Conservation (phyloP, 2,329 filamentous ascomycete species). For the Ophiostoma novo-ulmi region DNA sequence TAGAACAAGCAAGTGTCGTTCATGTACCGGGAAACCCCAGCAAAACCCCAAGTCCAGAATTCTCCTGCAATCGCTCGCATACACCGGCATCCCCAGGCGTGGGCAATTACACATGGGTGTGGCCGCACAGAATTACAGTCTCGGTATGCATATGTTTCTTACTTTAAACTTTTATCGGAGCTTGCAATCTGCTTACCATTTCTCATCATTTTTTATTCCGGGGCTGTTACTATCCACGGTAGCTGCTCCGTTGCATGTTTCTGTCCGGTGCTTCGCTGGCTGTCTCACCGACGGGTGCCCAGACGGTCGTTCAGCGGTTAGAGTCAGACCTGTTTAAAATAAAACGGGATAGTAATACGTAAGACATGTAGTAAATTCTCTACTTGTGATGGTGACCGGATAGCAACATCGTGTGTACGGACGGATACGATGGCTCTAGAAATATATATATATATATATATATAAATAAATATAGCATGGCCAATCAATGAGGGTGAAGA, state of each 20-base stretch:
- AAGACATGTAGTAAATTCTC: no score
- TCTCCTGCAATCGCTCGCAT: constrained; percentile 5
- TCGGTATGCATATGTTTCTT: neutral
- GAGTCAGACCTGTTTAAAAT: neutral
- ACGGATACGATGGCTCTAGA: neutral
- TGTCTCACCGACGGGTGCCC: constrained; percentile 7
- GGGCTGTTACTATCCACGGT: neutral
- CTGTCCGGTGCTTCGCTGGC: neutral
- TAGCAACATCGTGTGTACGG: constrained; percentile 7
- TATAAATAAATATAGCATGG: neutral
- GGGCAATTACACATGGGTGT: neutral
- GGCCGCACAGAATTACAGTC: neutral
- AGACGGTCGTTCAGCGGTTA: neutral
- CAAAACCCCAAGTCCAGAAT: neutral
- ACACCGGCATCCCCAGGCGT: neutral
- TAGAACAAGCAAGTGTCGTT: neutral
- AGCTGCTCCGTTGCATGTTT: neutral
- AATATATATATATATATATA: neutral
- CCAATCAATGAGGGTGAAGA: neutral
- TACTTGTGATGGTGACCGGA: neutral
- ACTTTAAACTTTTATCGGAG: neutral
- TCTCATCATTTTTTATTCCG: neutral
- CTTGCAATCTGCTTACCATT: neutral
- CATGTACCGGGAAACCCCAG: constrained; percentile 10
- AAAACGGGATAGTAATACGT: neutral